phyloP scores from a whole-genome alignment of 345 rosid genomes.

The Bruguiera gymnorhiza region DNA sequence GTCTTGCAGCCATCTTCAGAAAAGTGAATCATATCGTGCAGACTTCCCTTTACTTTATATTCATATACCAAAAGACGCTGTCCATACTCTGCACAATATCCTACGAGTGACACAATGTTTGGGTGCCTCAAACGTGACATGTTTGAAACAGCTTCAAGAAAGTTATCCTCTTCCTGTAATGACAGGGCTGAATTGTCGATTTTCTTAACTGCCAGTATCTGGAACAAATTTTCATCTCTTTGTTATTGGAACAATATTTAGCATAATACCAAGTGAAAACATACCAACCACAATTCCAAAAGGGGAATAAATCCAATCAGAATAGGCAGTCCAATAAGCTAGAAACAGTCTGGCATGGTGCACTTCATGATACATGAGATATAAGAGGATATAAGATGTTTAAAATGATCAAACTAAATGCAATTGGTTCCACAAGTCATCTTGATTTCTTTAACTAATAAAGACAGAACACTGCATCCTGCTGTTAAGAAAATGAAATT shows the following conservation, averaged over 20 bases:
- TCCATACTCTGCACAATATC: constrained; percentile 94
- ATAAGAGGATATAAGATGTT: no score
- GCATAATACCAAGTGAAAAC: neutral
- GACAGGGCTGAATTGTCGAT: constrained; percentile 87
- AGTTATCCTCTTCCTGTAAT: constrained; percentile 86
- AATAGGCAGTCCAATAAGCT: no score
- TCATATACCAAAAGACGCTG: constrained; percentile 96
- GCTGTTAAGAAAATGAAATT: no score
- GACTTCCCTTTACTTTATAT: constrained; percentile 62
- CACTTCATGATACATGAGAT: no score
- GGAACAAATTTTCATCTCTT: constrained; percentile 20
- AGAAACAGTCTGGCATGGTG: no score
- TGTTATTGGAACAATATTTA: neutral
- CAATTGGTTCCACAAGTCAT: no score
- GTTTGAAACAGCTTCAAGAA: constrained; percentile 86
- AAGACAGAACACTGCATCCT: no score
- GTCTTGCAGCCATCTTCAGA: constrained; percentile 64
- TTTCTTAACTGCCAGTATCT: constrained; percentile 91
- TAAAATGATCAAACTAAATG: no score
- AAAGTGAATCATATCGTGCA: constrained; percentile 85
- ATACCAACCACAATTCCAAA: neutral
- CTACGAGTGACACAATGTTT: constrained; percentile 72
- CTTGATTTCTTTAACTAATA: no score
- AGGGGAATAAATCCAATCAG: neutral
- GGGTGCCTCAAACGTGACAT: constrained; percentile 96